phyloP scores from a whole-genome alignment of 331 rosid species.

The Prunus yedoensis region DNA sequence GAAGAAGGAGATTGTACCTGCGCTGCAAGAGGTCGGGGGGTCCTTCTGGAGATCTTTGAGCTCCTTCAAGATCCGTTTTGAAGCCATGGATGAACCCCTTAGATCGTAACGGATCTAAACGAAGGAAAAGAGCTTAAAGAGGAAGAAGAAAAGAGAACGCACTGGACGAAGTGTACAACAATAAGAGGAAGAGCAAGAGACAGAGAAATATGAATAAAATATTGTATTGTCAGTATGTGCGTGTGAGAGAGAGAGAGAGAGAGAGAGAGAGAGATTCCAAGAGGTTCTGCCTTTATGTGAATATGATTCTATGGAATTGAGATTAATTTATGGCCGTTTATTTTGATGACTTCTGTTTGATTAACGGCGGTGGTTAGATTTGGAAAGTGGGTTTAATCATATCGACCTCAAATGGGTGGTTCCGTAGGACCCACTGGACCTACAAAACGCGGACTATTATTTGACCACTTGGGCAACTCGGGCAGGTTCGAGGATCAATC shows the following conservation, averaged over 20 bases:
- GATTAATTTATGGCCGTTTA: slow-evolving; percentile 9
- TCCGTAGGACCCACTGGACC: slow-evolving; percentile 5
- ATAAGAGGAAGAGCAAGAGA: background rate
- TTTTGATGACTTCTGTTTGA: background rate
- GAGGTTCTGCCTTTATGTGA: slow-evolving; percentile 21
- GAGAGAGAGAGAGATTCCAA: background rate
- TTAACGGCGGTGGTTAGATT: slow-evolving; percentile 16
- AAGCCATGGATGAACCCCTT: slow-evolving; percentile 57
- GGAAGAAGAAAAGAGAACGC: background rate
- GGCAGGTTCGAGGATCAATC: no score
- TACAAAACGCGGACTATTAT: no score
- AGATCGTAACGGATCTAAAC: slow-evolving; percentile 41
- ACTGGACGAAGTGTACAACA: slow-evolving; percentile 12
- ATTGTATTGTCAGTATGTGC: background rate
- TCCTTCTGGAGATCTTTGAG: slow-evolving; percentile 83
- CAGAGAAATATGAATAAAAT: background rate
- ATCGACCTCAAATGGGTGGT: background rate
- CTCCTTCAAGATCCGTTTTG: slow-evolving; percentile 82
- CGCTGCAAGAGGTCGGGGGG: slow-evolving; percentile 84
- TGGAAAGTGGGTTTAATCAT: background rate
- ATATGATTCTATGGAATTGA: slow-evolving; percentile 3
- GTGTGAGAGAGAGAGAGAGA: background rate
- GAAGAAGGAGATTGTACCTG: slow-evolving; percentile 43
- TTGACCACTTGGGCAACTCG: background rate
- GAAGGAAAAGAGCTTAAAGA: slow-evolving; percentile 2